Base-by-base conservation (phyloP, 345 rosid species). In the Citrus trifoliata region DNA sequence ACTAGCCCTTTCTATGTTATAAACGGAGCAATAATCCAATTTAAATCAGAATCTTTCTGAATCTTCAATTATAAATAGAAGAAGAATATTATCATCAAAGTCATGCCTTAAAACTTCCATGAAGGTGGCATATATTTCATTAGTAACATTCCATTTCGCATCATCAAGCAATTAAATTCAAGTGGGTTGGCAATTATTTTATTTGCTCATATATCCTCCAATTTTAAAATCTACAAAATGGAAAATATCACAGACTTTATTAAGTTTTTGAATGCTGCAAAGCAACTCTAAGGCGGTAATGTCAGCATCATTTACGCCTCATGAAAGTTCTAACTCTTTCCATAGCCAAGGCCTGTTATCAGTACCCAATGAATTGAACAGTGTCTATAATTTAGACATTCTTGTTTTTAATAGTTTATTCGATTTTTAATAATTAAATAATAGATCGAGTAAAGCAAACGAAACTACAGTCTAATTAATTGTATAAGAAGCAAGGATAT, bases 221-320 rank as follows among this genome's bases (percentile, higher is more conserved):
- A 22, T 22, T 58, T n/a, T 2, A 58, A 58, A 22, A 8, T n/a
- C n/a, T 22, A n/a, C 2, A n/a, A n/a, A 66, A 33, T 35, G 48
- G 40, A 42, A 67, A 63, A 33, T 51, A 61, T 70, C 75, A 33
- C 14, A 67, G 70, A 25, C 7, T 61, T 46, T 48, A 10, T 30
- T 10, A 2, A 46, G 59, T 69, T 80, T 51, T 76, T 35, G 46
- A 70, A 75, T 51, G 69, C 51, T 46, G 42, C 55, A 28, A 32
- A 27, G 16, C 21, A n/a, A 27, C 66, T 30, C 65, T 69, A 55
- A 46, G 51, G 21, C 73, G 66, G 58, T 48, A 76, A 56, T 79
- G 75, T 76, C 82, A 79, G 85, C 85, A 67, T 37, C 40, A 12
- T 56, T 76, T 80, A 61, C 64, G 81, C 67, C 42, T 35, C 80